Evolutionary conservation across 371 early-diverging fungal species (phyloP), one percentile per base, ranked within the genome.

Genomic region (Mortierella sp.): DNA sequence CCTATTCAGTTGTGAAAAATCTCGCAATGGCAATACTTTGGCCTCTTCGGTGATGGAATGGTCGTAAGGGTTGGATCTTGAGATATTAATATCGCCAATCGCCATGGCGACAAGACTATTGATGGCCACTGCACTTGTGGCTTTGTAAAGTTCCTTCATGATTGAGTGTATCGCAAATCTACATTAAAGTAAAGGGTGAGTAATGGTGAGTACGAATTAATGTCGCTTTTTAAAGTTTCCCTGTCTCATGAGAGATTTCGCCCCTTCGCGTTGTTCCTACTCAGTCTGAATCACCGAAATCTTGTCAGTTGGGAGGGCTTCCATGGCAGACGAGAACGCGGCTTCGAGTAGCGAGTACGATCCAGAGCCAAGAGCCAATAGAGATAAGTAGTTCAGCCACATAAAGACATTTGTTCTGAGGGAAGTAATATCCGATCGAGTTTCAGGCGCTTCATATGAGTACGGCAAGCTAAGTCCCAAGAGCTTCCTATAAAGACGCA

Each of bases 301-400:
- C 28, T 35, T 70, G 12, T 58, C 60, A 1, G 26, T 20, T 0
- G 62, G 40, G 11, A 74, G 35, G 5, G 28, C 18, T 2, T 74
- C 80, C 2, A 67, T 12, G 5, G 80, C 80, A 5, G 24, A 49
- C 8, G 51, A 40, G 30, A 71, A 68, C 6, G 64, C 75, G 22
- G 37, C 11, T 35, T 68, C 66, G 24, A 79, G 59, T 32, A 68
- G 58, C 22, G n/a, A 40, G 28, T 43, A 5, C 10, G 22, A 28
- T 26, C 28, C 43, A 0, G 68, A 47, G 1, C 43, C 68, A 22
- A 80, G 55, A 16, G 76, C 75, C 62, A 80, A 49, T n/a, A 80
- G 35, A 8, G 72, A 80, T 28, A 80, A 28, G 32, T 75, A 80
- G 28, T 80, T 80, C 37, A 80, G 45, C 81, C 81, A 80, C n/a